Evolutionary conservation across 2,329 filamentous ascomycete genomes (phyloP).

Genomic region (Xylariaceae sp.): DNA sequence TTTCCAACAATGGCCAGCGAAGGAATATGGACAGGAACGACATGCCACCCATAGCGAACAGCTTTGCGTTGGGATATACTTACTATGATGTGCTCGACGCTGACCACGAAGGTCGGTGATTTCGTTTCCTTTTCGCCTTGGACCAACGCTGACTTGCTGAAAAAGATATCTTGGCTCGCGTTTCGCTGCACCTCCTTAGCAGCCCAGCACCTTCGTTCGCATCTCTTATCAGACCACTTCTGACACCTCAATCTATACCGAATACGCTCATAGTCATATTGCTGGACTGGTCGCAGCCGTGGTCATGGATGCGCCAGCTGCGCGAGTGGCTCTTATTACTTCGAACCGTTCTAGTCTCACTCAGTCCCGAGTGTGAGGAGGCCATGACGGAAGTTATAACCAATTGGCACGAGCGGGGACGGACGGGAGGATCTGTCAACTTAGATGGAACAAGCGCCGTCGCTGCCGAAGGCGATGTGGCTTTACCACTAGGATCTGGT

Average conservation of each 20-base stretch:
- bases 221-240: conserved; percentile 73
- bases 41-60: conserved; percentile 78
- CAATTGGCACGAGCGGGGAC: conserved; percentile 70
- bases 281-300: conserved; percentile 93
- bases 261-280: conserved; percentile 85
- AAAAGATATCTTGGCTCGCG: conserved; percentile 82
- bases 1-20: conserved; percentile 50
- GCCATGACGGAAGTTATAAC: conserved; percentile 83
- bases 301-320: conserved; percentile 84
- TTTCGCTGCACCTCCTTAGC: conserved; percentile 85
- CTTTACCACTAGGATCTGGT: conserved; percentile 74
- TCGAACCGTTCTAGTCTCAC: conserved; percentile 66
- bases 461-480: conserved; percentile 61
- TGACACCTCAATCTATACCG: conserved; percentile 77
- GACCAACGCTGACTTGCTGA: conserved; percentile 19
- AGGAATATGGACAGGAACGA: conserved; percentile 52
- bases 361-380: conserved; percentile 71
- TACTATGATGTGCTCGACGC: conserved; percentile 92
- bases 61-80: conserved; percentile 88
- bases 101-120: conserved; percentile 73
- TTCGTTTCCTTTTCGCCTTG: conserved; percentile 38
- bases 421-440: conserved; percentile 57
- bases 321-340: conserved; percentile 85
- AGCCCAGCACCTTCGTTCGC: conserved; percentile 78
- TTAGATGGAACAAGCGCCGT: conserved; percentile 56